Conservation (phyloP, 2,329 filamentous ascomycete genomes). For the Aspergillus pseudoglaucus region DNA sequence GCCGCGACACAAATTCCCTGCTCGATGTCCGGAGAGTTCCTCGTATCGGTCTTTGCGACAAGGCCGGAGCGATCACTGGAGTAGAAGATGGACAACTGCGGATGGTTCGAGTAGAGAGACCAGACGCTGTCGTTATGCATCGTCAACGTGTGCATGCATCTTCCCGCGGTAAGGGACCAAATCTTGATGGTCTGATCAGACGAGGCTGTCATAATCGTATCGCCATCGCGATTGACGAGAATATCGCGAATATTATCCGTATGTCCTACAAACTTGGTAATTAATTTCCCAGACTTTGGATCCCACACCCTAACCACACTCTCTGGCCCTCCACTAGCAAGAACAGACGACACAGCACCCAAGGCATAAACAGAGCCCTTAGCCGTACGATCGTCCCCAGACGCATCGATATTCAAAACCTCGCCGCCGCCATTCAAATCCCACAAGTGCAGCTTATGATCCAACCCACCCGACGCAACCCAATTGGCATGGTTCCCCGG, state of each 20-base stretch:
- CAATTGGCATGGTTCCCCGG: conserved; percentile 66
- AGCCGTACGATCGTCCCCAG: conserved; percentile 70
- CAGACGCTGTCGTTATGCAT: conserved; percentile 99
- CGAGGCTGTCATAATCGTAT: conserved; percentile 88
- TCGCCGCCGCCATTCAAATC: conserved; percentile 84
- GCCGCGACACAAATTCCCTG: conserved; percentile 86
- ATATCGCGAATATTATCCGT: conserved; percentile 92
- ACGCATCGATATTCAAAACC: conserved; percentile 70
- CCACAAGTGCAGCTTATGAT: conserved; percentile 89
- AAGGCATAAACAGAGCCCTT: conserved; percentile 96
- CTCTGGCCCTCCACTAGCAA: conserved; percentile 91
- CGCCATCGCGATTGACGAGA: conserved; percentile 78
- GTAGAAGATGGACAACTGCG: conserved; percentile 82
- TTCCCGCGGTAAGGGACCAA: conserved; percentile 90
- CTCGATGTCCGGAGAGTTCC: conserved; percentile 68
- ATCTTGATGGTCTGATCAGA: conserved; percentile 97
- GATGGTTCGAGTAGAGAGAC: conserved; percentile 86
- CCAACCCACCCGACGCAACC: conserved; percentile 90
- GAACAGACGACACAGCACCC: conserved; percentile 67
- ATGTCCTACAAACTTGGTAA: conserved; percentile 95
- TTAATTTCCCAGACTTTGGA: conserved; percentile 74
- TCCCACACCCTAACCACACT: conserved; percentile 92
- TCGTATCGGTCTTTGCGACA: conserved; percentile 92
- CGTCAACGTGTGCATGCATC: conserved; percentile 95
- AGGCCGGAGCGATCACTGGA: conserved; percentile 87